Base-by-base conservation (phyloP, 192 early-diverging fungal genomes). In the Podila clonocystis region DNA sequence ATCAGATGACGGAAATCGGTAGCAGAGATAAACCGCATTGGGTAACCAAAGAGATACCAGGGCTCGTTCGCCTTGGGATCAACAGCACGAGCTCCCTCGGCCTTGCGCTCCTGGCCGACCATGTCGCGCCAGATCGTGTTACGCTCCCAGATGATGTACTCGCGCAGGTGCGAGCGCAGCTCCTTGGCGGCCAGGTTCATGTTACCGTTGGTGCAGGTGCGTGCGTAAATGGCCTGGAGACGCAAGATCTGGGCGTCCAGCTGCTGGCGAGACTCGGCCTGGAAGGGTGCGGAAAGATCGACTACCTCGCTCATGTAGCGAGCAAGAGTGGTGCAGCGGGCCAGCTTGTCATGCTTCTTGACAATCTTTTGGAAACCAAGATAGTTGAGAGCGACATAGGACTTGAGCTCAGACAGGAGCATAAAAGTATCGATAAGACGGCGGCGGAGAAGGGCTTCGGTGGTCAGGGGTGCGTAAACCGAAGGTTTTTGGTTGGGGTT, bases 261-360 rank as follows among this genome's bases (percentile, higher is more conserved):
- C 0, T 66, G 52, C n/a, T 85, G 74, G 31, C 83, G 85, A 4
- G 91, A 88, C 41, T 86, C 76, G 15, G 84, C 58, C 50, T 85
- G 83, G 77, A 91, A 94, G 11, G 91, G 87, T 6, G 85, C 76
- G 1, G 88, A 82, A 5, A 75, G 62, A 48, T 91, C 85, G 0
- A 94, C 90, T 49, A 85, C 82, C 58, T 83, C 82, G 29, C 76
- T 72, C 58, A 87, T 74, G 63, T 87, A 87, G 13, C 67, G 62
- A 20, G 65, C 24, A 36, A 82, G 72, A 6, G 85, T 78, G 12
- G 71, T 66, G 48, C 86, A 88, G 9, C 87, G 84, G 12, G 93
- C 92, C 6, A 97, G 91, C 78, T 97, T 97, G 85, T 97, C 96
- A 76, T 93, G 95, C 86, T 97, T 97, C 84, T 97, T 97, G 31